phyloP scores from a whole-genome alignment of 2,329 filamentous ascomycete species.

The Sarocladium oryzae region DNA sequence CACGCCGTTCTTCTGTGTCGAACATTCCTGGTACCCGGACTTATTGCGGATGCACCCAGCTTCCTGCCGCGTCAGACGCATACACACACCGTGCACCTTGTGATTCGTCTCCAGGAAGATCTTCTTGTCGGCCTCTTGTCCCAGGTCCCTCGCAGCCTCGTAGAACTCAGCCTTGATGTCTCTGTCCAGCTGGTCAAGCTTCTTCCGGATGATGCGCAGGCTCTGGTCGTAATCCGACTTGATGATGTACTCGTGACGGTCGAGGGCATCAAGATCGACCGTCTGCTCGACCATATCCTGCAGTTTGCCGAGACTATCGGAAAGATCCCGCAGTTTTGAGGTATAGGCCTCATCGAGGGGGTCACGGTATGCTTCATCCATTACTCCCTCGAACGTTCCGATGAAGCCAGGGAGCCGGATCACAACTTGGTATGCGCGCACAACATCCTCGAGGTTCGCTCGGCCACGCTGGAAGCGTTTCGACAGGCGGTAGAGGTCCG shows the following conservation, averaged over 20 bases:
- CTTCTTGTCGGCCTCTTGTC: conserved; percentile 95
- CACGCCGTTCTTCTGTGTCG: conserved; percentile 97
- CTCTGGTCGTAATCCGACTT: conserved; percentile 96
- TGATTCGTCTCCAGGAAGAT: conserved; percentile 90
- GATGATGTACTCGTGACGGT: conserved; percentile 98
- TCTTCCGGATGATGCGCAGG: conserved; percentile 80
- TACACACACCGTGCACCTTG: conserved; percentile 92
- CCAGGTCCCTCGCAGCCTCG: conserved; percentile 70
- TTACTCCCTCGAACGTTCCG: conserved; percentile 80
- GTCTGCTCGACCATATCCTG: conserved; percentile 99
- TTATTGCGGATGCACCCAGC: conserved; percentile 91
- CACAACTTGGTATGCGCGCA: conserved; percentile 88
- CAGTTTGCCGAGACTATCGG: conserved; percentile 73
- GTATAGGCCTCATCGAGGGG: conserved; percentile 85
- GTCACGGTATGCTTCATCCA: conserved; percentile 89
- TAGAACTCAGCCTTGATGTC: conserved; percentile 81
- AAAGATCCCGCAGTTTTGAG: conserved; percentile 68
- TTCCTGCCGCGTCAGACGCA: conserved; percentile 86
- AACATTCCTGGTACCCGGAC: conserved; percentile 84
- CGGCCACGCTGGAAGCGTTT: conserved; percentile 92
- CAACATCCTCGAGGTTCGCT: conserved; percentile 91
- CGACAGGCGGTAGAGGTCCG: conserved; percentile 85
- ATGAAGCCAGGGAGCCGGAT: conserved; percentile 89
- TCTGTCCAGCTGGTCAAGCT: conserved; percentile 74
- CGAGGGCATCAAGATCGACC: conserved; percentile 88